Conservation (phyloP, 176 grass and related monocot genomes). For the Triticum turgidum region DNA sequence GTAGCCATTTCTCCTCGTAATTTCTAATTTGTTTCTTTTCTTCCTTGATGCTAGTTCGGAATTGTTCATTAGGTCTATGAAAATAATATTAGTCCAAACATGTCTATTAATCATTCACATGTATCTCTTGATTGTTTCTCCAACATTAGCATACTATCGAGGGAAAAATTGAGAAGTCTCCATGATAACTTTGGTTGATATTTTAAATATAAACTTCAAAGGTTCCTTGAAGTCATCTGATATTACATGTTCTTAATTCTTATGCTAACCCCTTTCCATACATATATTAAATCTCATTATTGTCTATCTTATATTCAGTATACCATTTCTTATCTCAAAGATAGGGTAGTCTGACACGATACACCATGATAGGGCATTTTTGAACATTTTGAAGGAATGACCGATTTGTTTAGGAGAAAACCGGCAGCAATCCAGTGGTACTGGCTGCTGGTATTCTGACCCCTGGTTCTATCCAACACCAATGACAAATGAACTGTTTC, state of each 20-base stretch:
- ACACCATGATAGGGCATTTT: background rate
- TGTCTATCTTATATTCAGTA: background rate
- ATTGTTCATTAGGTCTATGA: background rate
- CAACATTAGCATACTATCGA: background rate
- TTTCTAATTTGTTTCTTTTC: background rate
- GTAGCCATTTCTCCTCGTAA: slow-evolving; percentile 9
- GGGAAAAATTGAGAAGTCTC: background rate
- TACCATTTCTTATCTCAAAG: background rate
- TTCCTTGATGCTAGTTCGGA: slow-evolving; percentile 17
- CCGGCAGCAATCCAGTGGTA: background rate
- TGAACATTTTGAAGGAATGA: background rate
- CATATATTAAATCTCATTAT: background rate
- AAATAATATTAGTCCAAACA: background rate
- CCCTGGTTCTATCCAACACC: background rate
- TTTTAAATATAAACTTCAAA: background rate
- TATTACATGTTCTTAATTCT: background rate
- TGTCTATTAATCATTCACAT: background rate
- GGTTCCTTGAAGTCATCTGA: background rate
- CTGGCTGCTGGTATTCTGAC: background rate
- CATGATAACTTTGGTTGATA: slow-evolving; percentile 2
- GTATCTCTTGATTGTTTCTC: slow-evolving; percentile 5
- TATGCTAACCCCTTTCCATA: background rate
- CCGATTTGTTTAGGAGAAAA: background rate
- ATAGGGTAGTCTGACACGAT: background rate
- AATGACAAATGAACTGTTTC: background rate